Percentiles rank a stretch among this genome's conserved stretches.
Evolutionary conservation across 1,284 basidiomycete species (phyloP).

Genomic region (Papiliotrema fonsecae): DNA sequence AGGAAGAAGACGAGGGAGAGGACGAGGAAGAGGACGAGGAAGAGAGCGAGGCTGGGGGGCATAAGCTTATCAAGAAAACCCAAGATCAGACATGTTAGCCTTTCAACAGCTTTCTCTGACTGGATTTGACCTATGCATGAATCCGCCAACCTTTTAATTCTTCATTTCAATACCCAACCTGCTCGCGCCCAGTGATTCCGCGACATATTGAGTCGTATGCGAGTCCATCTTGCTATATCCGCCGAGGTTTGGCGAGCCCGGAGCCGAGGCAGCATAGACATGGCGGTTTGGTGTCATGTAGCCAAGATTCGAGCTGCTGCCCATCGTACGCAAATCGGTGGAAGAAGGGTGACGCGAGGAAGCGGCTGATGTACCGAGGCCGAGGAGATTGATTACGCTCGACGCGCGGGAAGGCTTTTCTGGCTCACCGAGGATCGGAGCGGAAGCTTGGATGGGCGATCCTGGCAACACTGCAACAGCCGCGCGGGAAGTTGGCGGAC

Average conservation of each 20-base stretch:
- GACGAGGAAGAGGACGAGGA: too few species aligned
- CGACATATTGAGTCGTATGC: too few species aligned
- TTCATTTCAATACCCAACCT: too few species aligned
- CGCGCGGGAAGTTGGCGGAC: conserved; percentile 23
- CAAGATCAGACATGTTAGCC: too few species aligned
- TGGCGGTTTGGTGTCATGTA: not conserved
- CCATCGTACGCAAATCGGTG: conserved; percentile 9
- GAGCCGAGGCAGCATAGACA: conserved; percentile 12
- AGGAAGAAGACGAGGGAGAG: not conserved
- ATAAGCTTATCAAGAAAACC: too few species aligned
- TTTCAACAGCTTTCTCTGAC: too few species aligned
- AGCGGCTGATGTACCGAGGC: conserved; percentile 17
- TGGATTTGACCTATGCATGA: too few species aligned
- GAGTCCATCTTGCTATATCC: too few species aligned
- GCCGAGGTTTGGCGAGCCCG: conserved; percentile 16
- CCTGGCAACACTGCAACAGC: conserved; percentile 40
- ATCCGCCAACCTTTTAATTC: too few species aligned
- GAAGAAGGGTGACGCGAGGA: conserved; percentile 7
- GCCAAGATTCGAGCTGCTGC: not conserved
- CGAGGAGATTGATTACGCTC: conserved; percentile 37
- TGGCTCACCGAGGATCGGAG: conserved; percentile 46
- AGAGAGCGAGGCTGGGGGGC: too few species aligned
- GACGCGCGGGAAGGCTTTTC: conserved; percentile 34
- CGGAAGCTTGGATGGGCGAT: conserved; percentile 38
- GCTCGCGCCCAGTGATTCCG: too few species aligned